Conservation (phyloP, 2,329 filamentous ascomycete species). For the Penicillium capsulatum region DNA sequence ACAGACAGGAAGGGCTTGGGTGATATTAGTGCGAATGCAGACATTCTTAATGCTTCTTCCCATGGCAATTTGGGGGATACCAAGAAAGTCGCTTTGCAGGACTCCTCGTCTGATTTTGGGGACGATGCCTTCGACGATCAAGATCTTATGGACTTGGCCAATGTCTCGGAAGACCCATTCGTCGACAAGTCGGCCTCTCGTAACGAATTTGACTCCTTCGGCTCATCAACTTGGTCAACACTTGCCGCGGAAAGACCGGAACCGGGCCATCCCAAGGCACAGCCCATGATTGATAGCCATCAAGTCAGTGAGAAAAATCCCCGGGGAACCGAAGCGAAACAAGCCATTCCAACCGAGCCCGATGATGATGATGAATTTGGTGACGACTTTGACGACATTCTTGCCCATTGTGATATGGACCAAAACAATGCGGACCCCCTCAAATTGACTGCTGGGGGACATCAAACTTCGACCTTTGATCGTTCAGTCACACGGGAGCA, state of each 20-base stretch:
- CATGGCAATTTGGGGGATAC: not conserved
- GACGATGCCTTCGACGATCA: conserved; percentile 45
- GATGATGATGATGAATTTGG: conserved; percentile 61
- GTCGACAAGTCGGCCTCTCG: conserved; percentile 11
- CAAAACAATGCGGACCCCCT: conserved; percentile 12
- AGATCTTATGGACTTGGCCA: conserved; percentile 41
- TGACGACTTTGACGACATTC: conserved; percentile 56
- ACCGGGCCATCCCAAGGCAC: conserved; percentile 3
- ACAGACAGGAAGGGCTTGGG: conserved; percentile 16
- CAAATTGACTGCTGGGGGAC: conserved; percentile 9
- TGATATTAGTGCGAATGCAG: conserved; percentile 1
- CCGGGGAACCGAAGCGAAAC: no score
- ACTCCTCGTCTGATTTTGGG: conserved; percentile 44
- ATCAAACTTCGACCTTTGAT: no score
- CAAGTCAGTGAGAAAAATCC: no score
- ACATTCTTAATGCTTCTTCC: conserved; percentile 1
- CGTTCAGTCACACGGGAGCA: no score
- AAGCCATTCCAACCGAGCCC: conserved; percentile 54
- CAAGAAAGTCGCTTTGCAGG: conserved; percentile 14
- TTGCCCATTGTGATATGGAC: conserved; percentile 52
- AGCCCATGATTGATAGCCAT: not conserved
- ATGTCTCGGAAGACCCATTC: conserved; percentile 33
- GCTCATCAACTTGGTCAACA: conserved; percentile 17
- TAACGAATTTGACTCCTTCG: conserved; percentile 15
- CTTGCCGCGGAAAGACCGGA: conserved; percentile 11